phyloP scores from a whole-genome alignment of 257 asterid genomes.

The Catharanthus roseus region DNA sequence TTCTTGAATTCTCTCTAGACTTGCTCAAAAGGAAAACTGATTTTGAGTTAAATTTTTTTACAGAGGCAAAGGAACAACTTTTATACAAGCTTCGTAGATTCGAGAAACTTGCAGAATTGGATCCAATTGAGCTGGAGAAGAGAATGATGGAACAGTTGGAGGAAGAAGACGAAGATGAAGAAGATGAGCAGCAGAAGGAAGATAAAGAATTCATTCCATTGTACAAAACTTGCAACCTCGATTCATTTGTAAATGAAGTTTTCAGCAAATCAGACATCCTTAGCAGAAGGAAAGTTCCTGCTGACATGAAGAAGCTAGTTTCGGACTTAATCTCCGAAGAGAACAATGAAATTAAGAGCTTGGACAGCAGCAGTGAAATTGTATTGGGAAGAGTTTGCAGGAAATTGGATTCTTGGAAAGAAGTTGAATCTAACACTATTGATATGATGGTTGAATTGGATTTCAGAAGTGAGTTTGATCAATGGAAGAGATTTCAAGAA shows the following conservation, averaged over 20 bases:
- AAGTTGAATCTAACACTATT: constrained; percentile 40
- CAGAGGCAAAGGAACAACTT: constrained; percentile 81
- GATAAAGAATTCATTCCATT: constrained; percentile 17
- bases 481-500: constrained; percentile 39
- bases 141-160: constrained; percentile 48
- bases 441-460: constrained; percentile 63
- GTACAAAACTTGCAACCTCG: constrained; percentile 20
- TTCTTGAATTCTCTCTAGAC: background rate
- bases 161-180: constrained; percentile 27
- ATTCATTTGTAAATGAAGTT: constrained; percentile 25
- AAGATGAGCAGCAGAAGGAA: constrained; percentile 14
- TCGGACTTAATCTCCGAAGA: constrained; percentile 57
- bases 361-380: constrained; percentile 26
- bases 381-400: constrained; percentile 40
- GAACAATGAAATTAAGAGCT: constrained; percentile 17
- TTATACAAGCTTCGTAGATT: constrained; percentile 64
- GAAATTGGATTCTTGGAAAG: constrained; percentile 47
- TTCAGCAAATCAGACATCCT: constrained; percentile 21
- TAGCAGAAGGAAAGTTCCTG: constrained; percentile 20
- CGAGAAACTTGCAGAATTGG: constrained; percentile 69
- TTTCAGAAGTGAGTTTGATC: constrained; percentile 30
- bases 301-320: constrained; percentile 53
- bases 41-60: background rate
- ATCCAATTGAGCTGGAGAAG: constrained; percentile 77
- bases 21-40: background rate